Evolutionary conservation across 495 filamentous ascomycete genomes (phyloP).

Genomic region (Saxophila tyrrhenica): DNA sequence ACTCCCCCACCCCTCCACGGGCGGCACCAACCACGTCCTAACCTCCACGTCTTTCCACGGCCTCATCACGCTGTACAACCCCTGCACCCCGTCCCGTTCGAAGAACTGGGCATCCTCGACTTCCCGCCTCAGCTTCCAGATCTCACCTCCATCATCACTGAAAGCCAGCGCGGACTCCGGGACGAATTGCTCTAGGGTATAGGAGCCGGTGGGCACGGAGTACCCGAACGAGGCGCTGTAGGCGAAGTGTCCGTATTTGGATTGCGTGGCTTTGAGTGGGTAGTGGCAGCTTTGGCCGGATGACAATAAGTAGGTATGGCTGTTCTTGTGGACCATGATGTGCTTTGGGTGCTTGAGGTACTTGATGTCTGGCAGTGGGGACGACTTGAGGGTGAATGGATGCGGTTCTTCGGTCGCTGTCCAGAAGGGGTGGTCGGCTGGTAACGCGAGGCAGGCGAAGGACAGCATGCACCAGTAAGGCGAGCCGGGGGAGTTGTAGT

Average conservation of each 20-base stretch:
- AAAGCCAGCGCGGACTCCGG: slow-evolving; percentile 64
- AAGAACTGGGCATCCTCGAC: slow-evolving; percentile 48
- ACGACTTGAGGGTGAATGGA: slow-evolving; percentile 31
- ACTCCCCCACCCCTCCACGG: slow-evolving; percentile 40
- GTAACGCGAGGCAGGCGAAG: slow-evolving; percentile 59
- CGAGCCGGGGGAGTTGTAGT: slow-evolving; percentile 65
- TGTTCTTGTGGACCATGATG: slow-evolving; percentile 48
- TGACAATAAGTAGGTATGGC: slow-evolving; percentile 60
- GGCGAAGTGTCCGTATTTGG: slow-evolving; percentile 71
- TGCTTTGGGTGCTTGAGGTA: slow-evolving; percentile 56
- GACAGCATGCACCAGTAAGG: slow-evolving; percentile 70
- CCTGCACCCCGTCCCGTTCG: slow-evolving; percentile 34
- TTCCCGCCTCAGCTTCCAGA: slow-evolving; percentile 61
- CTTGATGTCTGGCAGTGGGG: slow-evolving; percentile 40
- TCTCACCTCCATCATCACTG: slow-evolving; percentile 66
- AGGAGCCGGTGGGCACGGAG: slow-evolving; percentile 63
- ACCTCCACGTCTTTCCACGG: slow-evolving; percentile 56
- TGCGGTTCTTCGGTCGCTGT: slow-evolving; percentile 50
- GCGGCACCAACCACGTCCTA: slow-evolving; percentile 53
- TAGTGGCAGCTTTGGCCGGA: slow-evolving; percentile 71
- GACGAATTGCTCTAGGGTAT: slow-evolving; percentile 63
- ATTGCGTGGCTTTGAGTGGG: slow-evolving; percentile 65
- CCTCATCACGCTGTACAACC: slow-evolving; percentile 55
- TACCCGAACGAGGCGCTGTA: slow-evolving; percentile 67
- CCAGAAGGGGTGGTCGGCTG: slow-evolving; percentile 65